Evolutionary conservation across 2,329 filamentous ascomycete genomes (phyloP), one percentile per base, ranked within the genome.

Genomic region (Xylariaceae sp.): DNA sequence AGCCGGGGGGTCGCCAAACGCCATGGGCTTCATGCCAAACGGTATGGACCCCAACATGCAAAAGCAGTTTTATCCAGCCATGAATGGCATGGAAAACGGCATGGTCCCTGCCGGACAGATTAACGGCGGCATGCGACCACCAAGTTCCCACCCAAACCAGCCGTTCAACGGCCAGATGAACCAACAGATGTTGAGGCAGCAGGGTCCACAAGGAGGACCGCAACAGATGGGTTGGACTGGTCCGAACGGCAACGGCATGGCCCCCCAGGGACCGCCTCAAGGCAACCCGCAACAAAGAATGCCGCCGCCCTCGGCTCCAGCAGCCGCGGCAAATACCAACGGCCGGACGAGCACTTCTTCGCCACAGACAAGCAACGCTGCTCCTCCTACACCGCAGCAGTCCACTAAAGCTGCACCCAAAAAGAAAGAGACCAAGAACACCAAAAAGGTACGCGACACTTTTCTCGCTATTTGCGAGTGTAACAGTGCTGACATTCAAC

Each of bases 321-420:
- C 71, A 2, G 70, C 68, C 3, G 67, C 70, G 14, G 68, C 68
- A 33, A 65, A 66, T 52, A 73, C 74, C 49, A 77, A 76, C 57
- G 73, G 75, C 47, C 79, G 81, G 55, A 52, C 52, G 39, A 73
- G 78, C 47, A 75, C 81, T 12, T 80, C 79, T 11, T 84, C 82
- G 15, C 83, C 82, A 19, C 82, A 85, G 59, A 78, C 81, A 58
- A 78, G 77, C 54, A 81, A 77, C 51, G 78, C 82, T 6, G 86
- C 85, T 33, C 88, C 89, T 1, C 88, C 88, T 1, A 94, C 89
- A 4, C 89, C 89, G 1, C 84, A 82, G 45, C 86, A 89, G 64
- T 68, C 75, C 1, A 85, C 83, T 63, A 92, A 92, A 73, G 70
- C 85, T 4, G 83, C 81, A 32, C 86, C 87, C 1, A 90, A 89